A percentile compares a stretch with the other conserved stretches of the same genome.
Evolutionary conservation across 352 stramenopile genomes (phyloP).

Genomic region (Globisporangium yorkense): DNA sequence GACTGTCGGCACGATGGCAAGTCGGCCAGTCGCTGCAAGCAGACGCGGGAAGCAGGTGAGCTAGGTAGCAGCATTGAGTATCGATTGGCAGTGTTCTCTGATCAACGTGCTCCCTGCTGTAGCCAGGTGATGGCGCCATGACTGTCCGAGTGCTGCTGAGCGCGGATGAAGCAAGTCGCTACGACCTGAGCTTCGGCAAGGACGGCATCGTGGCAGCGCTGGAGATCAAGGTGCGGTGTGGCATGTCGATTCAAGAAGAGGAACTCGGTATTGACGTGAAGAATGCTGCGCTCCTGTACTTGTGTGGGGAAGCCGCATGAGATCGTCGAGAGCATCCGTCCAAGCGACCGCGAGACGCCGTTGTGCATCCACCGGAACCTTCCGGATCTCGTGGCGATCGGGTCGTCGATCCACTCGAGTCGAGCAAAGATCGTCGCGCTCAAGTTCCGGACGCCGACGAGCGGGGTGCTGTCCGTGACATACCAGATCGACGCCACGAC

Average conservation of each 20-base stretch:
- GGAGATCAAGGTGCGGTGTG: constrained; percentile 42
- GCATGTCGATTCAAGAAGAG: background rate
- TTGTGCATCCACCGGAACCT: constrained; percentile 41
- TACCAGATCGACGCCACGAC: constrained; percentile 48
- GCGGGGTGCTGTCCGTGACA: constrained; percentile 25
- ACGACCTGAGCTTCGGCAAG: constrained; percentile 57
- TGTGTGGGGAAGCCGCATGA: constrained; percentile 29
- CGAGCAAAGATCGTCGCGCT: constrained; percentile 51
- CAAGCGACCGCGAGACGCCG: constrained; percentile 14
- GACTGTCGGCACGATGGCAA: constrained; percentile 11
- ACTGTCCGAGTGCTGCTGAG: constrained; percentile 50
- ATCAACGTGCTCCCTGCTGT: background rate
- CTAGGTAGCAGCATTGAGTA: too few relatives aligned
- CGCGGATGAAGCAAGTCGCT: constrained; percentile 48
- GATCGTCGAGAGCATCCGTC: constrained; percentile 22
- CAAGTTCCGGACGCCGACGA: constrained; percentile 26
- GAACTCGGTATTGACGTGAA: too few relatives aligned
- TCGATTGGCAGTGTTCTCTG: background rate
- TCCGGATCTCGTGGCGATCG: constrained; percentile 46
- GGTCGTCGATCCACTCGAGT: constrained; percentile 39
- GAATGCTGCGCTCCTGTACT: background rate
- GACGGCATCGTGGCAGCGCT: constrained; percentile 58
- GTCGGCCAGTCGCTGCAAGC: background rate
- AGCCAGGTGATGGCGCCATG: constrained; percentile 14
- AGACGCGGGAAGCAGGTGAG: constrained; percentile 10